phyloP scores from a whole-genome alignment of 495 filamentous ascomycete species.

The Hypoxylon lenormandii region DNA sequence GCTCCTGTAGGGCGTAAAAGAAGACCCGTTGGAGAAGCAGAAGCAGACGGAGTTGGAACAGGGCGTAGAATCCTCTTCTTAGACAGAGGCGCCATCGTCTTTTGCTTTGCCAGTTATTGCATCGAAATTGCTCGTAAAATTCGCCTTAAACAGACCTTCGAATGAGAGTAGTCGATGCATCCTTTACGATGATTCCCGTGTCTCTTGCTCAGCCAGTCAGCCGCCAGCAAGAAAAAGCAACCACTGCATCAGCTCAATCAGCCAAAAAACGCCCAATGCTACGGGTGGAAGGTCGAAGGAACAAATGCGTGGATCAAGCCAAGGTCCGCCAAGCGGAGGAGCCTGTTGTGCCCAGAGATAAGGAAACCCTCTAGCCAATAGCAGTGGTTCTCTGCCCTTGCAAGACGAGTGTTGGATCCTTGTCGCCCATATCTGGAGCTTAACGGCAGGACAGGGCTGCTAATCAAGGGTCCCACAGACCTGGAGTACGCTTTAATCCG shows the following conservation, averaged over 20 bases:
- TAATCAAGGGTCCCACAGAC: constrained; percentile 25
- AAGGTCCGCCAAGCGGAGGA: constrained; percentile 40
- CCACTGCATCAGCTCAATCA: background rate
- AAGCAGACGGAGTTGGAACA: too few relatives aligned
- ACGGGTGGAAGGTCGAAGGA: constrained; percentile 19
- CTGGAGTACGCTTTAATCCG: constrained; percentile 12
- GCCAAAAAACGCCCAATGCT: constrained; percentile 2
- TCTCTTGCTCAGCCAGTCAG: constrained; percentile 17
- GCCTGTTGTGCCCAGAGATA: constrained; percentile 42
- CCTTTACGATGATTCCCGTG: background rate
- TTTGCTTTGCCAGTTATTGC: background rate
- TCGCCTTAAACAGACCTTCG: constrained; percentile 1
- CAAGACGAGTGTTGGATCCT: constrained; percentile 26
- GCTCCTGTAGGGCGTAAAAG: constrained; percentile 36
- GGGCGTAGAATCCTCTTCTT: too few relatives aligned
- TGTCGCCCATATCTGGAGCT: constrained; percentile 39
- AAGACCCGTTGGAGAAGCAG: constrained; percentile 28
- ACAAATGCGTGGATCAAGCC: constrained; percentile 35
- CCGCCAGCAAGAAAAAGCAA: background rate
- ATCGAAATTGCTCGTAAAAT: constrained; percentile 7
- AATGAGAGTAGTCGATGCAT: background rate
- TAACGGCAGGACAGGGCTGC: constrained; percentile 31
- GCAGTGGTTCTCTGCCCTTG: constrained; percentile 7
- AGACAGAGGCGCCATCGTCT: too few relatives aligned
- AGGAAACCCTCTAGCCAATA: constrained; percentile 35